These are phyloP conservation scores for Corymbia citriodora DNA, from an alignment of 441 rosid genomes.

Conservation along the genomic window DNA sequence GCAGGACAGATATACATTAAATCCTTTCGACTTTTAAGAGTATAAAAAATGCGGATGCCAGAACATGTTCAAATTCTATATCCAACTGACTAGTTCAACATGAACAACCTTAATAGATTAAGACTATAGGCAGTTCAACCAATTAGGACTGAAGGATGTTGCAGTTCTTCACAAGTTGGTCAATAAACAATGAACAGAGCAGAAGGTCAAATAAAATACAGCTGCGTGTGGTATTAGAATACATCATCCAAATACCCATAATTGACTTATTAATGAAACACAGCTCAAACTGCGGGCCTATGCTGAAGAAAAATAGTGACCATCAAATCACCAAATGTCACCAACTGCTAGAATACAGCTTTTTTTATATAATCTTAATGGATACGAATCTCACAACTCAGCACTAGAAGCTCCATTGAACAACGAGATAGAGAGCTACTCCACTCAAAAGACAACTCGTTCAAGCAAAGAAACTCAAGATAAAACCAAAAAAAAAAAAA, in stretches of 20 bases:
- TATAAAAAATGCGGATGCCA: background rate
- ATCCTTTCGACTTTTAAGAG: background rate
- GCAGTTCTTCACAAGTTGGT: background rate
- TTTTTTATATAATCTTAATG: background rate
- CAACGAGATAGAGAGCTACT: background rate
- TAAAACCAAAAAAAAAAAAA: background rate
- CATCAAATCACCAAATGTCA: background rate
- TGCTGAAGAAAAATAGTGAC: background rate
- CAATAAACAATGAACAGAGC: background rate
- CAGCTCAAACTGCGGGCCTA: slow-evolving; percentile 10
- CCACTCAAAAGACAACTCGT: background rate
- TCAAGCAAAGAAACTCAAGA: background rate
- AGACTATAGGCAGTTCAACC: background rate
- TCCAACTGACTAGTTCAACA: background rate
- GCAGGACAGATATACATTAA: background rate
- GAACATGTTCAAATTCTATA: background rate
- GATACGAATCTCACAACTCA: background rate
- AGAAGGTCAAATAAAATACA: background rate
- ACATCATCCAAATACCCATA: slow-evolving; percentile 1
- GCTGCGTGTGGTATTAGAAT: background rate
- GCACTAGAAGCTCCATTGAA: background rate
- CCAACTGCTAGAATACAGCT: background rate
- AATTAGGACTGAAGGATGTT: background rate
- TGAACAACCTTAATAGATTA: background rate
- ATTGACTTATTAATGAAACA: slow-evolving; percentile 6